phyloP scores from a whole-genome alignment of 2,329 filamentous ascomycete genomes.

The Fusarium siculi region DNA sequence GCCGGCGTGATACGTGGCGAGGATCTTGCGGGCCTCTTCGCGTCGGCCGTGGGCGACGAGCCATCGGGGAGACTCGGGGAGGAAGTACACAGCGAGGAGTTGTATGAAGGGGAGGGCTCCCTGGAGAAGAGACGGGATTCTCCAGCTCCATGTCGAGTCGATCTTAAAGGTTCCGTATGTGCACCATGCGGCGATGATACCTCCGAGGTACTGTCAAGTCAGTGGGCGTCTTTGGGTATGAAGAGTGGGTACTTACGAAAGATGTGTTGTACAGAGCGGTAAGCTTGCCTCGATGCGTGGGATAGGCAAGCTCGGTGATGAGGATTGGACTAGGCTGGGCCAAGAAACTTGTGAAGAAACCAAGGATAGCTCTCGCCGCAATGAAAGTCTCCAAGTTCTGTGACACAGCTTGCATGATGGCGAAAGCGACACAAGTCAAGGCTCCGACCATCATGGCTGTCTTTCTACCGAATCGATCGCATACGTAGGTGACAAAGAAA shows the following conservation, averaged over 20 bases:
- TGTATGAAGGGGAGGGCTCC: constrained; percentile 38
- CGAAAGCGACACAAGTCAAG: constrained; percentile 45
- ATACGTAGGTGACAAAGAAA: constrained; percentile 50
- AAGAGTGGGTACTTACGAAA: constrained; percentile 30
- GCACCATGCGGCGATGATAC: constrained; percentile 45
- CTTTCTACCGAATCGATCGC: constrained; percentile 55
- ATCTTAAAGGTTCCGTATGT: constrained; percentile 45
- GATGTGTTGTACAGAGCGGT: constrained; percentile 50
- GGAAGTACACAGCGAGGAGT: constrained; percentile 38
- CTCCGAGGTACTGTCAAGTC: constrained; percentile 40
- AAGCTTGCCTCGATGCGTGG: constrained; percentile 48
- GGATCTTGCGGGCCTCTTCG: constrained; percentile 51
- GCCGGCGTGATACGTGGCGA: constrained; percentile 55
- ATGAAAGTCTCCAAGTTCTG: constrained; percentile 45
- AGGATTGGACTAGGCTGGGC: constrained; percentile 48
- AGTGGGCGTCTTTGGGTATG: background rate
- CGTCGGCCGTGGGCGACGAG: constrained; percentile 49
- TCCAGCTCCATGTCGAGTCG: constrained; percentile 40
- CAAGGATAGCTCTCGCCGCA: constrained; percentile 46
- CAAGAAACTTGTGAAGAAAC: constrained; percentile 47
- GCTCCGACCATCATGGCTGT: constrained; percentile 50
- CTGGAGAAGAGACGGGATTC: constrained; percentile 44
- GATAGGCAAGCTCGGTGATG: constrained; percentile 50
- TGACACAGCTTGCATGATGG: constrained; percentile 48
- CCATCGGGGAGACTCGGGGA: constrained; percentile 45